phyloP scores from a whole-genome alignment of 83 land plant genomes.

The Thuja plicata region DNA sequence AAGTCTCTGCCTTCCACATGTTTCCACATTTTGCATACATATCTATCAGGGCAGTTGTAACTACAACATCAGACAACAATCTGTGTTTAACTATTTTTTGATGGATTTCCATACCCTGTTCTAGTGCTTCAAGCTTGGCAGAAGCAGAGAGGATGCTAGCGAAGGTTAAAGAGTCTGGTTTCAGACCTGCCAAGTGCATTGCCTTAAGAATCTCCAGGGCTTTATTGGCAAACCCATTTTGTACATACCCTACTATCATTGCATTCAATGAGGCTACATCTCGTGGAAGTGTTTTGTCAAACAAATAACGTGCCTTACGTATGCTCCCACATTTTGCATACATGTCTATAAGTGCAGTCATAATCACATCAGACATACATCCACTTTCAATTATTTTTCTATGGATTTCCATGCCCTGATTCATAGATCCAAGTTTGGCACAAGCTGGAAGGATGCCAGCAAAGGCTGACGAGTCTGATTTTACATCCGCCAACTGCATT shows the following conservation, averaged over 20 bases:
- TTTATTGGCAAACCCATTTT: slow-evolving; percentile 6
- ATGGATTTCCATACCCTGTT: slow-evolving; percentile 18
- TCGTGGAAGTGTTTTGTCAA: neutral
- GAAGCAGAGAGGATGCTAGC: slow-evolving; percentile 11
- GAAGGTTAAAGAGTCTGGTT: slow-evolving; percentile 13
- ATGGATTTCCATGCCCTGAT: slow-evolving; percentile 28
- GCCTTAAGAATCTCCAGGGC: slow-evolving; percentile 10
- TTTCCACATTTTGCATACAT: slow-evolving; percentile 27
- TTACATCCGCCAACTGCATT: slow-evolving; percentile 40
- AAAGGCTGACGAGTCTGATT: slow-evolving; percentile 42
- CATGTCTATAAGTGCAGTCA: slow-evolving; percentile 11
- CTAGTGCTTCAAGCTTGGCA: neutral
- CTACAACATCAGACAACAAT: slow-evolving; percentile 12
- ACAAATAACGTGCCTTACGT: neutral
- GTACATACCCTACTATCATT: slow-evolving; percentile 21
- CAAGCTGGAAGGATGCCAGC: slow-evolving; percentile 45
- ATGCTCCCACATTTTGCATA: slow-evolving; percentile 15
- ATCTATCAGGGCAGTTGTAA: slow-evolving; percentile 15
- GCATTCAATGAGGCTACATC: slow-evolving; percentile 17
- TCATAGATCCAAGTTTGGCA: slow-evolving; percentile 43
- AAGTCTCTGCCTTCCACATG: neutral
- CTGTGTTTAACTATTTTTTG: neutral
- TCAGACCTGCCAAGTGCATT: slow-evolving; percentile 16
- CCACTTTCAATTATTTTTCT: slow-evolving; percentile 11
- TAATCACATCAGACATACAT: neutral